Base-by-base conservation (phyloP, 805 yeast genomes). In the Kuraishia borneana region DNA sequence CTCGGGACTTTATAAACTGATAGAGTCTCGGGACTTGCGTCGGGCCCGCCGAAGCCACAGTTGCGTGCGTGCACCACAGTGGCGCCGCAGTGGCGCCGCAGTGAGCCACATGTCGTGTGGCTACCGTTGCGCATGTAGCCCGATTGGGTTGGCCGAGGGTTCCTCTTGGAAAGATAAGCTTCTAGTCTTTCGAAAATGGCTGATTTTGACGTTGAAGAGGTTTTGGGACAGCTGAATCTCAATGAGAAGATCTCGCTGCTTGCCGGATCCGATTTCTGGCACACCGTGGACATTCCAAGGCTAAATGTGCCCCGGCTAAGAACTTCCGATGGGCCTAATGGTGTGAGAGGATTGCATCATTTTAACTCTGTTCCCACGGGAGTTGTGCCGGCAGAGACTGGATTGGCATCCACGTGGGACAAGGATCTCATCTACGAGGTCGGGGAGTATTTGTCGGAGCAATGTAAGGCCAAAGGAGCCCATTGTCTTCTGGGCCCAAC, bases 361-460 rank as follows among this genome's bases (percentile, higher is more conserved):
- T 68, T 70, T 44, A 56, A 65, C 39, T 60, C 70, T 27, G 57
- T 61, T 17, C 74, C 74, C 6, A 61, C 77, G 29, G 76, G 73
- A 39, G 72, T 77, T 40, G 61, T 75, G 42, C 77, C 81, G 5
- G 66, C 71, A 46, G 81, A 80, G 21, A 70, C 81, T 6, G 79
- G 63, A 3, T 46, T 75, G 47, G 80, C 73, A 2, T 51, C 80
- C 3, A 68, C 79, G 17, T 74, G 67, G 52, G 64, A 75, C 51
- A 61, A 64, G 45, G 66, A 63, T 3, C 52, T 75, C 39, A 52
- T 73, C 22, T 36, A 43, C n/a, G 47, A 63, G 37, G 70, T 70
- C 18, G 82, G 82, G 37, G 43, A 50, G 21, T 49, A 72, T 35
- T 68, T 73, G 69, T 78, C 68, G 20, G 45, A 47, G 19, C 80